Conservation (phyloP, 306 rosid species). For the Cicer arietinum region DNA sequence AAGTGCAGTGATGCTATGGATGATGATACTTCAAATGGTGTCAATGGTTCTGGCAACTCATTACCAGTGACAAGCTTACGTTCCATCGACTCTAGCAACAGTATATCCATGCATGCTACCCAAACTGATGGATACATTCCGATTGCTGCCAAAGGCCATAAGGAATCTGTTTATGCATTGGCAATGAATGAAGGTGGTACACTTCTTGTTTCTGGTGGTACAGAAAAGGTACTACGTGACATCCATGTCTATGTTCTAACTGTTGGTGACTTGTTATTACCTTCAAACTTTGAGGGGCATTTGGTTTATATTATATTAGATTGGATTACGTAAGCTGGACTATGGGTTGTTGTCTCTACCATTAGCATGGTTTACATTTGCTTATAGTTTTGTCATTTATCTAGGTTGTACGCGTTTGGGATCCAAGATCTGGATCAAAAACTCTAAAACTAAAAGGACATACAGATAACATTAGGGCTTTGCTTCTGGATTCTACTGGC, state of each 20-base stretch:
- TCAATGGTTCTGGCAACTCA: slow-evolving; percentile 69
- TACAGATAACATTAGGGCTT: slow-evolving; percentile 89
- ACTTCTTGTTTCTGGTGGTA: slow-evolving; percentile 95
- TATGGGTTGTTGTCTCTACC: slow-evolving; percentile 24
- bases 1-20: slow-evolving; percentile 70
- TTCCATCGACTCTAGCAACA: slow-evolving; percentile 76
- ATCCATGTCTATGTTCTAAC: slow-evolving; percentile 35
- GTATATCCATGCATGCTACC: slow-evolving; percentile 64
- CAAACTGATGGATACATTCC: slow-evolving; percentile 85
- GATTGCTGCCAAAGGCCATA: slow-evolving; percentile 86
- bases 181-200: slow-evolving; percentile 91
- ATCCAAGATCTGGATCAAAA: slow-evolving; percentile 94
- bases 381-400: background rate
- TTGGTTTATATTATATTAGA: background rate
- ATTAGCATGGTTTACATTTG: slow-evolving; percentile 21
- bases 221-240: slow-evolving; percentile 77
- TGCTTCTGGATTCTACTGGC: slow-evolving; percentile 93
- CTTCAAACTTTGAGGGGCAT: slow-evolving; percentile 17
- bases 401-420: slow-evolving; percentile 99
- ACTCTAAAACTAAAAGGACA: slow-evolving; percentile 95
- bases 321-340: background rate
- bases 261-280: slow-evolving; percentile 30
- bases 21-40: slow-evolving; percentile 68
- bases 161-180: slow-evolving; percentile 97
- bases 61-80: slow-evolving; percentile 68